Conservation (phyloP, 805 yeast genomes). For the Schwanniomyces vanrijiae region DNA sequence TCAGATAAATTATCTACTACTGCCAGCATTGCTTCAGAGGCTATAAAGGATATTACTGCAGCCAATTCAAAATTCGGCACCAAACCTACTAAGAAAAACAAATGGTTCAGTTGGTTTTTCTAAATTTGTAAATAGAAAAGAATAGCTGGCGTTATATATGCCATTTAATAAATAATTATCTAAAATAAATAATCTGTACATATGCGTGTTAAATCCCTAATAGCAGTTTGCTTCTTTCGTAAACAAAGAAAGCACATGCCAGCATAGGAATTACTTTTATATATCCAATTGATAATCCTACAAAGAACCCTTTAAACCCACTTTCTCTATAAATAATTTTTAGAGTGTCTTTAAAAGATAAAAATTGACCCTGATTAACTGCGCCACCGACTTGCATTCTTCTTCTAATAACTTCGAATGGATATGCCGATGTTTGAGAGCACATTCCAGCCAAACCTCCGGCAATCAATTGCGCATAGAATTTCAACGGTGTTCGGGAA, state of each 20-base stretch:
- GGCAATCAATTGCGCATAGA: conserved; percentile 91
- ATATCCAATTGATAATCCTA: conserved; percentile 93
- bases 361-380: conserved; percentile 56
- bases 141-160: background rate
- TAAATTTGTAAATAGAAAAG: conserved; percentile 17
- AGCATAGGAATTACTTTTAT: conserved; percentile 96
- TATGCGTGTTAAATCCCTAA: conserved; percentile 54
- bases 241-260: conserved; percentile 92
- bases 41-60: conserved; percentile 43
- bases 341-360: conserved; percentile 55
- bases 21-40: conserved; percentile 28
- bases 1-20: conserved; percentile 45
- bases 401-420: conserved; percentile 91
- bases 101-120: conserved; percentile 63
- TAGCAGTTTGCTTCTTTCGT: conserved; percentile 76
- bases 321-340: conserved; percentile 62
- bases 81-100: conserved; percentile 49
- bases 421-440: conserved; percentile 96
- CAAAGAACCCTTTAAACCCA: conserved; percentile 87
- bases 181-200: conserved; percentile 4
- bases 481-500: conserved; percentile 65
- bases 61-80: conserved; percentile 51
- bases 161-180: conserved; percentile 7
- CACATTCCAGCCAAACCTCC: conserved; percentile 96
- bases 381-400: conserved; percentile 95